A percentile compares a stretch with the other conserved stretches of the same genome.
phyloP scores from a whole-genome alignment of 2,329 filamentous ascomycete species.

The Paecilomyces sp. region DNA sequence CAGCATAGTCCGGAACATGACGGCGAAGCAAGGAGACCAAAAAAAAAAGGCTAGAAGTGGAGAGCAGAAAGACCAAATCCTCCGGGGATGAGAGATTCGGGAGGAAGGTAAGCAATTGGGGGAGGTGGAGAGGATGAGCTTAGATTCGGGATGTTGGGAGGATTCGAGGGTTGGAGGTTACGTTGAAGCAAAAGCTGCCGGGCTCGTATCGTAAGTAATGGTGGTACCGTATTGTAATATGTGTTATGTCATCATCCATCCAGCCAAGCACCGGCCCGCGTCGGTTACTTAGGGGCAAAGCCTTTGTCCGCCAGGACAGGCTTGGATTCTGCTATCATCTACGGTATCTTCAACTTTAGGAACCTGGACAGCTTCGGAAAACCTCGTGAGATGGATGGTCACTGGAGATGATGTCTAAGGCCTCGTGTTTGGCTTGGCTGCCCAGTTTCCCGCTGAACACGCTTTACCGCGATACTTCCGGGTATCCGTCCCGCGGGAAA shows the following conservation, averaged over 20 bases:
- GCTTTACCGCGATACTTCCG: neutral
- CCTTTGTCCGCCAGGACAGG: neutral
- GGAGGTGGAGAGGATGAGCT: neutral
- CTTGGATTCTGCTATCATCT: neutral
- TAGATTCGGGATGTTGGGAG: slow-evolving; percentile 14
- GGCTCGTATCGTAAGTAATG: slow-evolving; percentile 9
- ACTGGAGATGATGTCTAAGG: neutral
- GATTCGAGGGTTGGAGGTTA: slow-evolving; percentile 12
- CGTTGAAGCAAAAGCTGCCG: slow-evolving; percentile 13
- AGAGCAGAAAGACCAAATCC: slow-evolving; percentile 21
- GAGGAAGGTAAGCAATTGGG: slow-evolving; percentile 16
- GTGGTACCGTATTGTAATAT: slow-evolving; percentile 13
- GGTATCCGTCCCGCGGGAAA: neutral
- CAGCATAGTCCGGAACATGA: slow-evolving; percentile 47
- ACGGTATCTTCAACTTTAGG: neutral
- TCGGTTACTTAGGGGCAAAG: slow-evolving; percentile 9
- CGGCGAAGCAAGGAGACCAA: slow-evolving; percentile 18
- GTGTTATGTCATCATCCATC: slow-evolving; percentile 11
- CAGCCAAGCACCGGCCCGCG: slow-evolving; percentile 9
- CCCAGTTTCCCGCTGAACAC: neutral
- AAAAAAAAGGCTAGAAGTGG: slow-evolving; percentile 18
- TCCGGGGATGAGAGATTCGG: slow-evolving; percentile 15
- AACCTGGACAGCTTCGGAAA: neutral
- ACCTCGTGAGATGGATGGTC: neutral
- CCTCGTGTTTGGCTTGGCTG: neutral